Conservation (phyloP, 2,329 filamentous ascomycete species). For the Hypoxylon sp. region DNA sequence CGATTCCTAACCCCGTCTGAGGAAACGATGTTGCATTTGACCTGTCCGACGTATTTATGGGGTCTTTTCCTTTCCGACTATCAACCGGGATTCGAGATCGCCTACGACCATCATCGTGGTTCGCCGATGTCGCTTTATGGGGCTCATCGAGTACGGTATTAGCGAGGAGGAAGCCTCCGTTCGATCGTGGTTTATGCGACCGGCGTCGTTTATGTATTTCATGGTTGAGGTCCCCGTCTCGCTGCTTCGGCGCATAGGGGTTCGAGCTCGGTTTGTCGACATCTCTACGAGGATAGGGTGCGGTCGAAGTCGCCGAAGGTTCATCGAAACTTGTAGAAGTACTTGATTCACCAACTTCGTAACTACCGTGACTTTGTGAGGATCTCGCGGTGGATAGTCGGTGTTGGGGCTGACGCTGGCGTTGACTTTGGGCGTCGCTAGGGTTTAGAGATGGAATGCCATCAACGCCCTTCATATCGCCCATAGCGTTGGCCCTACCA, state of each 20-base stretch:
- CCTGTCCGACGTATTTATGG: constrained; percentile 36
- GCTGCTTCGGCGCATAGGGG: constrained; percentile 32
- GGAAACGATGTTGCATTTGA: constrained; percentile 12
- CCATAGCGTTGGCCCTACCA: constrained; percentile 28
- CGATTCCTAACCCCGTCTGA: constrained; percentile 30
- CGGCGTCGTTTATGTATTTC: constrained; percentile 46
- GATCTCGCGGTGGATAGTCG: constrained; percentile 49
- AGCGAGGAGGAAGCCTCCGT: constrained; percentile 64
- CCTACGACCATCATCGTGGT: constrained; percentile 50
- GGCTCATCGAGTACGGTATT: constrained; percentile 54
- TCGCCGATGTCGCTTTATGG: constrained; percentile 26
- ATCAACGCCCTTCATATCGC: constrained; percentile 52
- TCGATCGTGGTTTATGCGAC: constrained; percentile 58
- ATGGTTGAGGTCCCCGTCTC: constrained; percentile 35
- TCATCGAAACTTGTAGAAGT: constrained; percentile 49
- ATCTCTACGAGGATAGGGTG: constrained; percentile 35
- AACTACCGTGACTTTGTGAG: constrained; percentile 52
- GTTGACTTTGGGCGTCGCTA: constrained; percentile 37
- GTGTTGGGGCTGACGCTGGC: constrained; percentile 11
- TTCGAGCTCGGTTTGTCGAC: constrained; percentile 33
- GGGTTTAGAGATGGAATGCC: constrained; percentile 45
- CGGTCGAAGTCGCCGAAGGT: constrained; percentile 32
- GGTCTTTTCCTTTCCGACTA: constrained; percentile 47
- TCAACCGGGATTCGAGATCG: constrained; percentile 48
- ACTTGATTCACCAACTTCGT: constrained; percentile 61